phyloP scores from a whole-genome alignment of 1,139 yeast genomes.

The Magnusiomyces suaveolens region DNA sequence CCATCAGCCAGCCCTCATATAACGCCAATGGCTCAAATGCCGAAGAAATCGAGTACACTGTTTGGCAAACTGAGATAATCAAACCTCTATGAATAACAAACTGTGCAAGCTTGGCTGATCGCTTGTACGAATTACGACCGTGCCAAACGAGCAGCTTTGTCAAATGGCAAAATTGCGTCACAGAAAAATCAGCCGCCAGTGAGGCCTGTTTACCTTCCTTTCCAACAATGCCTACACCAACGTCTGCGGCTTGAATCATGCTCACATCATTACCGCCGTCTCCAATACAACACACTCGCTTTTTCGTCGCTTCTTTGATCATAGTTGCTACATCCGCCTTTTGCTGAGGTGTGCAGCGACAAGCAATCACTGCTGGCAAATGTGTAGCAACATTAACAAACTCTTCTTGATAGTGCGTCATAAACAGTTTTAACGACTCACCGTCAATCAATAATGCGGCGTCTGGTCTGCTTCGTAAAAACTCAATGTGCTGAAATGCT shows the following conservation, averaged over 20 bases:
- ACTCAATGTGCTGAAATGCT: slow-evolving; percentile 69
- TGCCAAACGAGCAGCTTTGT: slow-evolving; percentile 91
- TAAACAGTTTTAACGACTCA: slow-evolving; percentile 65
- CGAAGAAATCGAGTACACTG: slow-evolving; percentile 79
- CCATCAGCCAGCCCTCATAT: slow-evolving; percentile 95
- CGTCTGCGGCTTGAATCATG: slow-evolving; percentile 98
- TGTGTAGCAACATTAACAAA: slow-evolving; percentile 68
- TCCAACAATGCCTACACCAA: slow-evolving; percentile 98
- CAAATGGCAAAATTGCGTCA: slow-evolving; percentile 82
- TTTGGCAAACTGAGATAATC: slow-evolving; percentile 91
- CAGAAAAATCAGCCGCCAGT: slow-evolving; percentile 90
- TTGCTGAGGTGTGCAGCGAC: slow-evolving; percentile 98
- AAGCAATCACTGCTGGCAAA: slow-evolving; percentile 89
- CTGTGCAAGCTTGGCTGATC: slow-evolving; percentile 90
- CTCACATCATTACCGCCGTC: slow-evolving; percentile 99
- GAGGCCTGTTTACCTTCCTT: slow-evolving; percentile 98
- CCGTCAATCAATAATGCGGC: slow-evolving; percentile 90
- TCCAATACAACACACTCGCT: slow-evolving; percentile 93
- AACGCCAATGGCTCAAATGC: slow-evolving; percentile 87
- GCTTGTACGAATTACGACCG: slow-evolving; percentile 91
- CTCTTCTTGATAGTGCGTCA: slow-evolving; percentile 54
- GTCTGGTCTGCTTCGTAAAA: slow-evolving; percentile 52
- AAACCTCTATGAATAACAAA: slow-evolving; percentile 95
- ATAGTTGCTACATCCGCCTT: slow-evolving; percentile 88
- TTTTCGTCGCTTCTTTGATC: slow-evolving; percentile 70